Base-by-base conservation (phyloP, 2,329 filamentous ascomycete species). In the Epichloe elymi region DNA sequence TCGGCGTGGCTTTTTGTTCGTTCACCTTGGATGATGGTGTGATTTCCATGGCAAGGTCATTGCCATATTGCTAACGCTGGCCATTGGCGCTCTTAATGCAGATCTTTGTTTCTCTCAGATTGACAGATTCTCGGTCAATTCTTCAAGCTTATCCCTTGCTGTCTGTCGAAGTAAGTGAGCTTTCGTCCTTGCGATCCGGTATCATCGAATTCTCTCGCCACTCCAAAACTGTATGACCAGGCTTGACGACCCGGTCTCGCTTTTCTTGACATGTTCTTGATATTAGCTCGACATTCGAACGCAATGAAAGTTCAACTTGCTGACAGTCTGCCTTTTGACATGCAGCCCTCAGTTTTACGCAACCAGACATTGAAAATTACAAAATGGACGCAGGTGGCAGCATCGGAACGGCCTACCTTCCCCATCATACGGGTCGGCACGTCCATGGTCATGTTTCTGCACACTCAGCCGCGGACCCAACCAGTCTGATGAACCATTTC, bases 381-480 rank as follows among this genome's bases (percentile, higher is more conserved):
- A 61, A 55, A 51, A 71, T 71, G 69, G 69, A 71, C 54, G 55
- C 60, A 55, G 59, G 60, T 53, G 59, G 55, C 49, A 61, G 57
- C 45, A 59, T 65, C 54, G 58, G 63, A 36, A 55, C 57, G 20
- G 57, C 65, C 30, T 69, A 66, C 54, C 58, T 64, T 42, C 45
- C 62, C 50, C 60, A 56, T 55, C 64, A 62, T 38, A 48, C 61
- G 14, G 59, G 60, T 36, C 59, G 67, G 46, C 54, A 57, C 26
- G 53, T 58, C 44, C 65, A 64, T 37, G 57, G 58, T 30, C 65
- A 66, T 47, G 56, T 61, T 30, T 49, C 61, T 43, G 56, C 59
- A 35, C 64, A 64, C 45, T 60, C 58, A 15, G 57, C 61, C 23
- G 59, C 56, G 44, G 66, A 70, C 43, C 60, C 60, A 35, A 60